These are phyloP conservation scores for Aspergillus nomiae DNA, from an alignment of 2,329 filamentous ascomycete species.

Conservation along the genomic window DNA sequence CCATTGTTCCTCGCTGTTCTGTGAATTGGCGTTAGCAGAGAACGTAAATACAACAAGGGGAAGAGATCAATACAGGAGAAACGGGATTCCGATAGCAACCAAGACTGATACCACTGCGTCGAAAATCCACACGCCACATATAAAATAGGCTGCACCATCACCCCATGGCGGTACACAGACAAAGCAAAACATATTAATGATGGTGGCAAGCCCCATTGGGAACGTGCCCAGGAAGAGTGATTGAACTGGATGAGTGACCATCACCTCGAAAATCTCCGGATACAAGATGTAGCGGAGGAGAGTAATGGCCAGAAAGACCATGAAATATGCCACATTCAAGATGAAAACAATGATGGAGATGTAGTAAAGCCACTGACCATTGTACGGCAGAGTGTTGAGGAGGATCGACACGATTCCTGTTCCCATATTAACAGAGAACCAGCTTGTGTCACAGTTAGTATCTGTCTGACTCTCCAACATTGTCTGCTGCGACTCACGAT, in stretches of 20 bases:
- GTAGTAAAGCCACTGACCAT: not conserved
- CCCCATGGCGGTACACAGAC: slow-evolving; percentile 62
- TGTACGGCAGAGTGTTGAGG: not conserved
- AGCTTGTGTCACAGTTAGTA: not conserved
- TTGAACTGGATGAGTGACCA: slow-evolving; percentile 66
- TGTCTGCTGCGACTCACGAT: not conserved
- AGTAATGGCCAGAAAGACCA: slow-evolving; percentile 47
- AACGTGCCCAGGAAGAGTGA: slow-evolving; percentile 68
- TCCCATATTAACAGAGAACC: not conserved
- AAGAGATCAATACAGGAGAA: slow-evolving; percentile 49
- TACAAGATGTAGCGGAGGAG: slow-evolving; percentile 64
- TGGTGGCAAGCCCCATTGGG: slow-evolving; percentile 67
- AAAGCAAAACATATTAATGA: slow-evolving; percentile 66
- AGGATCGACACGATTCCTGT: not conserved
- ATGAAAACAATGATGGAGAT: slow-evolving; percentile 24
- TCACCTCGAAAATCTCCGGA: slow-evolving; percentile 64
- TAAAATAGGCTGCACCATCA: slow-evolving; percentile 53
- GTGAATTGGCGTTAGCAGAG: too few species aligned
- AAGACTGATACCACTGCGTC: slow-evolving; percentile 55
- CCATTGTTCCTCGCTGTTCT: slow-evolving; percentile 2
- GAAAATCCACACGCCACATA: slow-evolving; percentile 61
- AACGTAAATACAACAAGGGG: too few species aligned
- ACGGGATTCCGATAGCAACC: slow-evolving; percentile 57
- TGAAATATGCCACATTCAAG: slow-evolving; percentile 33
- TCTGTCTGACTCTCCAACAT: not conserved